These are phyloP conservation scores for Cyberlindnera americana DNA, from an alignment of 805 yeast genomes.

Conservation along the genomic window DNA sequence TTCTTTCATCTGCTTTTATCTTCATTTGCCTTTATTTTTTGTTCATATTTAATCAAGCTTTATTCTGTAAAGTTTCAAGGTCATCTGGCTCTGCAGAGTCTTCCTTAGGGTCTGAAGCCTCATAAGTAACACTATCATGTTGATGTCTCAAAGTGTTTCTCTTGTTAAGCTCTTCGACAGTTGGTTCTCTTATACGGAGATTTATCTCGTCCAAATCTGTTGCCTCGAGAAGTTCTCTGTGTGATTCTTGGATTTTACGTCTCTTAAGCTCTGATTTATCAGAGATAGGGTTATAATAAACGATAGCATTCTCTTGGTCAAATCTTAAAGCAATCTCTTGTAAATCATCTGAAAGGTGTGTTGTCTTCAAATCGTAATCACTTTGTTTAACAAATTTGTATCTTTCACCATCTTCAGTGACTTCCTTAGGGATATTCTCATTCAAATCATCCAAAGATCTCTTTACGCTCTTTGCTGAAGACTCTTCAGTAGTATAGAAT, in stretches of 20 bases:
- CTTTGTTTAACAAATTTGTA: constrained; percentile 62
- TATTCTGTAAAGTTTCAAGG: constrained; percentile 15
- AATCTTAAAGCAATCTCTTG: constrained; percentile 66
- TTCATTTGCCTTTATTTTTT: too few species aligned
- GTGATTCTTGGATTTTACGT: constrained; percentile 58
- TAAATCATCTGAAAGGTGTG: constrained; percentile 27
- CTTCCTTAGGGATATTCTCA: constrained; percentile 42
- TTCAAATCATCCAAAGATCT: constrained; percentile 44
- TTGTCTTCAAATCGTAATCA: constrained; percentile 72
- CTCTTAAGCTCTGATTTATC: constrained; percentile 81
- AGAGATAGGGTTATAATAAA: constrained; percentile 72
- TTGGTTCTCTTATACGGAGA: constrained; percentile 65
- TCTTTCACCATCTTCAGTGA: constrained; percentile 31
- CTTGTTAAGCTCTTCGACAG: constrained; percentile 59
- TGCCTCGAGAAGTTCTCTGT: constrained; percentile 52
- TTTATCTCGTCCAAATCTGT: constrained; percentile 60
- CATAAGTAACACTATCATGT: constrained; percentile 78
- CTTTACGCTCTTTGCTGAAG: constrained; percentile 38
- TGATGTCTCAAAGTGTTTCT: constrained; percentile 67
- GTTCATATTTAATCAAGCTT: too few species aligned
- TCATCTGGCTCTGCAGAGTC: constrained; percentile 29
- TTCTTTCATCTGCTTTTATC: background rate
- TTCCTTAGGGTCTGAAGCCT: constrained; percentile 42
- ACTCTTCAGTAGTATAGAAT: constrained; percentile 48
- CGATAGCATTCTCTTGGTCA: constrained; percentile 49